Evolutionary conservation across 2,329 filamentous ascomycete genomes (phyloP).

Genomic region (Chalara sp.): DNA sequence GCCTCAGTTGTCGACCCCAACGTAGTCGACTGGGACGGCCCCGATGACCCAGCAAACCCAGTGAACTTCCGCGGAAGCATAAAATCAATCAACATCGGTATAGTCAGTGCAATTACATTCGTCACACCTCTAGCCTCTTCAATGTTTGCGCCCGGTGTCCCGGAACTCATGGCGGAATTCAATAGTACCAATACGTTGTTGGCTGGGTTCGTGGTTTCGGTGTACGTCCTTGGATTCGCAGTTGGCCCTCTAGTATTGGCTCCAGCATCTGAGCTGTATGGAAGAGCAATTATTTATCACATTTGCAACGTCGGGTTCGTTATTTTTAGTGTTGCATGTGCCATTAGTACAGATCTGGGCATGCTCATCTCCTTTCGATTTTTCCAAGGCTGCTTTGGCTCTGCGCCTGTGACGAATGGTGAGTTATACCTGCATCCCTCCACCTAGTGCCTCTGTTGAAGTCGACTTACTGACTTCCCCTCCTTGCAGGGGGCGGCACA

Average conservation of each 20-base stretch:
- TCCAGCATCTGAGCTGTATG: constrained; percentile 53
- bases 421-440: too few relatives aligned
- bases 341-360: constrained; percentile 37
- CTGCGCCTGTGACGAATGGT: constrained; percentile 41
- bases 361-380: constrained; percentile 52
- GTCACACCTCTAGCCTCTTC: not conserved
- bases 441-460: too few relatives aligned
- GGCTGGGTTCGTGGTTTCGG: constrained; percentile 45
- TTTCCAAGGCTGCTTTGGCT: constrained; percentile 42
- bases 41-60: constrained; percentile 45
- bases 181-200: constrained; percentile 33
- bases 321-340: constrained; percentile 33
- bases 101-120: not conserved
- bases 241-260: constrained; percentile 52
- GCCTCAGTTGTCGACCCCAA: constrained; percentile 5
- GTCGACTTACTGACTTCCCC: too few relatives aligned
- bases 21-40: constrained; percentile 6
- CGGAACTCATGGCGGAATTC: constrained; percentile 38
- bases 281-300: constrained; percentile 44
- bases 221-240: constrained; percentile 34
- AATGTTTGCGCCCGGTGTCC: constrained; percentile 38
- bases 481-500: too few relatives aligned
- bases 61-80: constrained; percentile 32
- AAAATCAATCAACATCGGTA: not conserved
- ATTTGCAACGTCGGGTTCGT: constrained; percentile 42